Base-by-base conservation (phyloP, 768 basidiomycete species). In the Nidularia pulvinata region DNA sequence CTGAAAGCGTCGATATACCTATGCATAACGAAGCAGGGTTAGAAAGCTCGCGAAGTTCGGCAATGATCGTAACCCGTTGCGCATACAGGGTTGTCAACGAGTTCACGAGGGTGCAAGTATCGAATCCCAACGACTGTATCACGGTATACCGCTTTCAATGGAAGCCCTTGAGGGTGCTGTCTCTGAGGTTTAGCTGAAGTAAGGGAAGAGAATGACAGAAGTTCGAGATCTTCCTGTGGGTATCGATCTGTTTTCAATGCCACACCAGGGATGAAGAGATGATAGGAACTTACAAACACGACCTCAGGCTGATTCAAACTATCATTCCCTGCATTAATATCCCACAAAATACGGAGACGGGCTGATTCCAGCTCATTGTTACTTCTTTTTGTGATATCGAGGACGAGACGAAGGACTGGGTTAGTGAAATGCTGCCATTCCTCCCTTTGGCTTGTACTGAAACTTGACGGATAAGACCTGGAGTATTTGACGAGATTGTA, bases 401-500 rank as follows among this genome's bases (percentile, higher is more conserved):
- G 73, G 22, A 80, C 67, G 33, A 91, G 76, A 37, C 72, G 78
- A 54, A 92, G 80, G 48, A 77, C 66, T 1, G 90, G 89, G 59
- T 91, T 89, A 16, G 80, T 79, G 59, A 85, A 91, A 62, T 91
- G 89, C 61, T 90, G 86, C 90, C 90, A 92, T 64, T 89, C 88
- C 2, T 74, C 61, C 34, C 4, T 30, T 30, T 30, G 25, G 4
- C 25, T 30, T 59, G 30, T 59, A 61, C 39, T 13, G 39, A 5
- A 5, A 42, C 5, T 42, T 19, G 48, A 50, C 6, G 82, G 79
- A 61, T 86, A 85, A 25, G 86, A 85, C 49, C 83, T 77, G 47
- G 88, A 91, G 62, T 90, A 90, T 64, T 89, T 89, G 51, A 65
- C 62, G 30, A 89, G 71, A 11, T 73, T 54, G 61, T 84, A 87